Evolutionary conservation across 768 basidiomycete species (phyloP), one percentile per base, ranked within the genome.

Genomic region (Lactarius indigo): DNA sequence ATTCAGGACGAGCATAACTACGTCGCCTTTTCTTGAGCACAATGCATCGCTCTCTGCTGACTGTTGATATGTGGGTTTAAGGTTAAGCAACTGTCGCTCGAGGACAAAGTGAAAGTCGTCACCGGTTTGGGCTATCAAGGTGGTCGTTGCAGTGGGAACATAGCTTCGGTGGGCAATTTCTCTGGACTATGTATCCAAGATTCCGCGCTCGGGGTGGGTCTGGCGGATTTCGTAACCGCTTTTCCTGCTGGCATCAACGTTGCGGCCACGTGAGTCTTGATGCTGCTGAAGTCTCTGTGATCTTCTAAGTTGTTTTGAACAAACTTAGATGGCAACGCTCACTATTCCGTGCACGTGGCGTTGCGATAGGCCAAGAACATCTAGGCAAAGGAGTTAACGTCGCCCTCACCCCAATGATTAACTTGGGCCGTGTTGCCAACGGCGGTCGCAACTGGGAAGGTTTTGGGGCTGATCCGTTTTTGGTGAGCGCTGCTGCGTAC

Each of bases 241-340:
- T 96, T 94, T 78, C 94, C 96, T 0, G 82, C 94, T 20, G 91
- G 86, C 0, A 80, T 97, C 70, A 94, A 91, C 63, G 80, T 86
- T 1, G 96, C 92, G 5, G 81, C 92, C 9, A 92, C 94, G 82
- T 94, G 35, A 37, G 35, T 37, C 35, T 37, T 37, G 10, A 37
- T 37, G 35, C 35, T 37, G 10, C 35, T 37, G 35, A 37, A 37
- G 35, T 7, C 35, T 37, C 12, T 37, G 35, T 37, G 35, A 37
- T 37, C 12, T 13, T 37, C 35, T 37, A 37, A 37, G 35, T 12
- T 12, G 35, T 37, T 37, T 37, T 37, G 10, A 37, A 37, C 35
- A 37, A 37, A 37, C 35, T 13, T 3, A 37, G 35, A 37, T 37
- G 35, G 35, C 1, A 37, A 37, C 12, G 13, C 12, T 37, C 35